phyloP scores from a whole-genome alignment of 352 stramenopile genomes.

The Saprolegnia diclina region DNA sequence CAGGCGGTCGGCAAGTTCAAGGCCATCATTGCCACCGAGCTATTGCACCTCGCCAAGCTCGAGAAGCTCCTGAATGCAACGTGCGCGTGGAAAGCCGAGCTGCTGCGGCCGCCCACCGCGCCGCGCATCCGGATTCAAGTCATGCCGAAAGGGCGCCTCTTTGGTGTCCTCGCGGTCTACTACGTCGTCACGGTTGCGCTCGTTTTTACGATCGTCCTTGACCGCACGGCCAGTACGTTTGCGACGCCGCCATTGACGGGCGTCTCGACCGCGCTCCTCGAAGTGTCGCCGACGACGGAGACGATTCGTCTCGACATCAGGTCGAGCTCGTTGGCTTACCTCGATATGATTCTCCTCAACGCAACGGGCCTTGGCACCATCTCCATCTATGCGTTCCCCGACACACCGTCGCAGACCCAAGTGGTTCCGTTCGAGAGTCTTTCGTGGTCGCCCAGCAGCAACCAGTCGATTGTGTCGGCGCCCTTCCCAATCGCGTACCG shows the following conservation, averaged over 20 bases:
- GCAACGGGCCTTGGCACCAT: neutral
- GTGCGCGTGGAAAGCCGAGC: slow-evolving; percentile 9
- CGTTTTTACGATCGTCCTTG: slow-evolving; percentile 2
- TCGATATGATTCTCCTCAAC: neutral
- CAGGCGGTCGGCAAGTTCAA: neutral
- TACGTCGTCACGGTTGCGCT: slow-evolving; percentile 14
- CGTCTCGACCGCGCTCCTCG: neutral
- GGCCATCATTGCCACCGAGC: neutral
- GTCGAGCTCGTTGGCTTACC: neutral
- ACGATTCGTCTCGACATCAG: neutral
- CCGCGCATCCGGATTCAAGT: slow-evolving; percentile 17
- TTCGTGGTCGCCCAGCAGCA: too few species aligned
- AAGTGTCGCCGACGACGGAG: slow-evolving; percentile 2
- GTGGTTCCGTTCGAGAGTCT: too few species aligned
- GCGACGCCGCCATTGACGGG: neutral
- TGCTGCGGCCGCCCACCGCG: neutral
- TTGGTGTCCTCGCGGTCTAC: slow-evolving; percentile 13
- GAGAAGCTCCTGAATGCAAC: slow-evolving; percentile 10
- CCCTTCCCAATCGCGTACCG: neutral
- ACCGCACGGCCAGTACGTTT: neutral
- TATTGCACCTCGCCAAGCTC: neutral
- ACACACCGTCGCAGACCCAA: neutral
- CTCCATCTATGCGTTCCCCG: neutral
- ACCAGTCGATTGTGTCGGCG: neutral
- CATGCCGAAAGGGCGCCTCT: neutral